Evolutionary conservation across 805 yeast species (phyloP).

Genomic region (Hanseniaspora thailandica): DNA sequence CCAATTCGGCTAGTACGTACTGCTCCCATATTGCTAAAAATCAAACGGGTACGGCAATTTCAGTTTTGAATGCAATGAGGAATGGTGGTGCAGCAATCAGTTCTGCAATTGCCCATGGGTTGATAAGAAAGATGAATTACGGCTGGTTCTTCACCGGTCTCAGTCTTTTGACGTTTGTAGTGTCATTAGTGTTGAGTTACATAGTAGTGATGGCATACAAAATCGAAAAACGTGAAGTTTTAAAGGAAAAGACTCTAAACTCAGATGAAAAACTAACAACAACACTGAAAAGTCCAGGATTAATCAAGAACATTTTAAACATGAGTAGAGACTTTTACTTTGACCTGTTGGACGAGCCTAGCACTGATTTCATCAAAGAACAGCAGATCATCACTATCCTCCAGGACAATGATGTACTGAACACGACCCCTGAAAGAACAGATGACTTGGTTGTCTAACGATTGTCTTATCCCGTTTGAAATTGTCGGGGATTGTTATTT

Average conservation of each 20-base stretch:
- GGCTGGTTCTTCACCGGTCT: constrained; percentile 48
- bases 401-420: neutral
- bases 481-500: neutral
- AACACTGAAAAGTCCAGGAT: neutral
- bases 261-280: neutral
- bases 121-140: constrained; percentile 32
- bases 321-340: neutral
- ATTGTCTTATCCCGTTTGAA: neutral
- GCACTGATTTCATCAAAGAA: neutral
- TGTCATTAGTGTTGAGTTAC: constrained; percentile 20
- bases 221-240: neutral
- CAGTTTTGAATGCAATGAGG: constrained; percentile 42
- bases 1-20: constrained; percentile 43
- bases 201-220: constrained; percentile 16
- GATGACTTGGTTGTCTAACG: neutral
- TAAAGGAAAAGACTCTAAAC: neutral
- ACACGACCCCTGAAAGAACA: neutral
- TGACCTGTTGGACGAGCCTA: neutral
- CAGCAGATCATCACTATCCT: neutral
- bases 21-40: constrained; percentile 39
- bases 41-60: constrained; percentile 43
- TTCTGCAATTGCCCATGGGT: constrained; percentile 34
- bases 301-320: neutral
- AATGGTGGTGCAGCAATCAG: constrained; percentile 45
- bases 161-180: constrained; percentile 29